Conservation (phyloP, 2,329 filamentous ascomycete species). For the Apiospora phragmitis region DNA sequence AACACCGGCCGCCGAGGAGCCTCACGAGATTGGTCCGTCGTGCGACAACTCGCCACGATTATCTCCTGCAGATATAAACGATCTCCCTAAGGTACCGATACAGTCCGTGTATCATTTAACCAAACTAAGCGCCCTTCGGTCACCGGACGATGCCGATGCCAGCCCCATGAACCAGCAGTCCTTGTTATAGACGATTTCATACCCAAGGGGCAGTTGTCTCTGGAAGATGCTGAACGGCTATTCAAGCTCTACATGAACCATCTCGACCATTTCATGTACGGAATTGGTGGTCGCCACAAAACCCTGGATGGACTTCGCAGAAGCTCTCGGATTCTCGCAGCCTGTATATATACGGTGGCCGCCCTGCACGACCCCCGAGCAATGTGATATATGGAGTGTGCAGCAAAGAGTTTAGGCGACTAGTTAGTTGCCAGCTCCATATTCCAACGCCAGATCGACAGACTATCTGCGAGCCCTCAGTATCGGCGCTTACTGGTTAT, state of each 20-base stretch:
- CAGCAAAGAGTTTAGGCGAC: constrained; percentile 22
- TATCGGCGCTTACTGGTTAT: constrained; percentile 63
- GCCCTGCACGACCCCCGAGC: constrained; percentile 36
- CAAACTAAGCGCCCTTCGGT: constrained; percentile 37
- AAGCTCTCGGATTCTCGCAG: constrained; percentile 53
- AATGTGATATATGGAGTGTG: constrained; percentile 22
- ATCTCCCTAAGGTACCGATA: constrained; percentile 38
- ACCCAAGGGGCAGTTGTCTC: constrained; percentile 42
- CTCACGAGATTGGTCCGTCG: constrained; percentile 20
- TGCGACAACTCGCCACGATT: constrained; percentile 28
- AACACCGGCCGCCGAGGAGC: constrained; percentile 19
- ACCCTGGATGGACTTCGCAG: constrained; percentile 53
- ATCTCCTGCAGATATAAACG: constrained; percentile 30
- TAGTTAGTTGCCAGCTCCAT: constrained; percentile 29
- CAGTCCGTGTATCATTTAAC: constrained; percentile 41
- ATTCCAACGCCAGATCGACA: constrained; percentile 35
- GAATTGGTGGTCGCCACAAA: constrained; percentile 49
- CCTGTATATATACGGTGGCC: constrained; percentile 49
- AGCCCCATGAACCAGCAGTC: constrained; percentile 8
- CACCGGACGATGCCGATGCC: constrained; percentile 29
- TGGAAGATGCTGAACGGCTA: constrained; percentile 51
- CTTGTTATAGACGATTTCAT: constrained; percentile 40
- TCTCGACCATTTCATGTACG: constrained; percentile 52
- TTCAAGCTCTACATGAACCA: constrained; percentile 51
- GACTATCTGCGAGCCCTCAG: constrained; percentile 61